These are phyloP conservation scores for Fraxinus greggii DNA, from an alignment of 305 asterid genomes.

Conservation along the genomic window DNA sequence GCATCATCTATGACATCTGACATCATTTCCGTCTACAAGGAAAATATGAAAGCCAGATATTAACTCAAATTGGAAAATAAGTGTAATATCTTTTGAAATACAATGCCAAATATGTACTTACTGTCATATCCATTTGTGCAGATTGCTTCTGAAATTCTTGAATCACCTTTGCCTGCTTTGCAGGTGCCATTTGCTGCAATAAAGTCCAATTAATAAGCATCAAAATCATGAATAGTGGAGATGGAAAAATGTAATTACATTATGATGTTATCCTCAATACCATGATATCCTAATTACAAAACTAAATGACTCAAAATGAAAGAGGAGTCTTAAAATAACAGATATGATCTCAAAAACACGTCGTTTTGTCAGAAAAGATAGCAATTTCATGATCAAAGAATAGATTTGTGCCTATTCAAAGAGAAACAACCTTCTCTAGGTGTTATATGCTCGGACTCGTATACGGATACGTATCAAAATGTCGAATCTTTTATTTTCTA, in stretches of 20 bases:
- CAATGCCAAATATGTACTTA: slow-evolving; percentile 32
- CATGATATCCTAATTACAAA: neutral
- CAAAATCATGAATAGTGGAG: neutral
- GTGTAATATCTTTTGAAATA: neutral
- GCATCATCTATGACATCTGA: slow-evolving; percentile 87
- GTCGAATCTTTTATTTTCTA: neutral
- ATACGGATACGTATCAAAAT: neutral
- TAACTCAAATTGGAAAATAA: slow-evolving; percentile 6
- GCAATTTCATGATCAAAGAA: neutral
- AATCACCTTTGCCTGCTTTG: slow-evolving; percentile 80
- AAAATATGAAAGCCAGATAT: slow-evolving; percentile 15
- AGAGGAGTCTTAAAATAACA: neutral
- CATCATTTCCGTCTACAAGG: slow-evolving; percentile 84
- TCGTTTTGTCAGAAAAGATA: neutral
- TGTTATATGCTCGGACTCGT: neutral
- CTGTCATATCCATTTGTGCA: slow-evolving; percentile 94
- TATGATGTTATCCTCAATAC: neutral
- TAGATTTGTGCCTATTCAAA: neutral
- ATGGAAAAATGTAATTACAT: neutral
- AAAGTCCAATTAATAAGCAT: neutral
- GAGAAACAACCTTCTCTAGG: neutral
- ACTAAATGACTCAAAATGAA: neutral
- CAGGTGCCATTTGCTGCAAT: slow-evolving; percentile 91
- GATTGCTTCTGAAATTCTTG: slow-evolving; percentile 90
- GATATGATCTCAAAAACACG: neutral